A percentile compares a stretch with the other conserved stretches of the same genome.
Evolutionary conservation across 768 basidiomycete species (phyloP).

Genomic region (Collybia mongolica): DNA sequence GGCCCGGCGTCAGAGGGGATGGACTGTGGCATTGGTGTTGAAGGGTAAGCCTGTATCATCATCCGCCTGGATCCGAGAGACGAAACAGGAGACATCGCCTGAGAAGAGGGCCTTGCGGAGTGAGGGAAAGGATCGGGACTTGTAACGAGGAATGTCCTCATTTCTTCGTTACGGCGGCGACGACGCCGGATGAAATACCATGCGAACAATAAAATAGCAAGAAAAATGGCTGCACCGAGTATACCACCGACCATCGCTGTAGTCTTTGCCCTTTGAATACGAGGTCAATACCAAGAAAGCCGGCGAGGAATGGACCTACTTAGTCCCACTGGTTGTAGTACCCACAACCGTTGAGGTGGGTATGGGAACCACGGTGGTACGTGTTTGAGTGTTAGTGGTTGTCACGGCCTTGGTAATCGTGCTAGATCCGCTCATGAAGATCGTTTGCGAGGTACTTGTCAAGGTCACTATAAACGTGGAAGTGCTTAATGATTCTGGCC

Average conservation of each 20-base stretch:
- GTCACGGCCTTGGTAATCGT: conserved; percentile 2
- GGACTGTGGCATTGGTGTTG: background rate
- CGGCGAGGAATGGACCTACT: background rate
- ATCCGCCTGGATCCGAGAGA: background rate
- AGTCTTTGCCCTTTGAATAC: background rate
- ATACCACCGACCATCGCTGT: conserved; percentile 15
- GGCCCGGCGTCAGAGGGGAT: background rate
- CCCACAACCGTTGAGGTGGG: background rate
- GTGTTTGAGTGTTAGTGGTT: conserved; percentile 5
- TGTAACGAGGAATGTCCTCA: conserved; percentile 5
- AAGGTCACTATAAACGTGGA: too few species aligned
- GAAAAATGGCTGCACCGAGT: conserved; percentile 13
- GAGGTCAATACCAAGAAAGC: background rate
- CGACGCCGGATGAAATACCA: conserved; percentile 14
- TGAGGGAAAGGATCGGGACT: conserved; percentile 7
- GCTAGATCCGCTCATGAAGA: background rate
- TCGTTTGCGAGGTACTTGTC: conserved; percentile 5
- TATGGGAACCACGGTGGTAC: conserved; percentile 7
- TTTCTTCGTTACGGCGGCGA: conserved; percentile 13
- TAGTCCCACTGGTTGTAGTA: conserved; percentile 2
- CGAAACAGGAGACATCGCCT: background rate
- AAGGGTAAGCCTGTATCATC: background rate
- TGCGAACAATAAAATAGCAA: conserved; percentile 9
- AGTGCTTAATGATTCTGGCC: too few species aligned
- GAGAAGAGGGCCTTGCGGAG: background rate